phyloP scores from a whole-genome alignment of 345 rosid genomes.

The Dipteronia sinensis region DNA sequence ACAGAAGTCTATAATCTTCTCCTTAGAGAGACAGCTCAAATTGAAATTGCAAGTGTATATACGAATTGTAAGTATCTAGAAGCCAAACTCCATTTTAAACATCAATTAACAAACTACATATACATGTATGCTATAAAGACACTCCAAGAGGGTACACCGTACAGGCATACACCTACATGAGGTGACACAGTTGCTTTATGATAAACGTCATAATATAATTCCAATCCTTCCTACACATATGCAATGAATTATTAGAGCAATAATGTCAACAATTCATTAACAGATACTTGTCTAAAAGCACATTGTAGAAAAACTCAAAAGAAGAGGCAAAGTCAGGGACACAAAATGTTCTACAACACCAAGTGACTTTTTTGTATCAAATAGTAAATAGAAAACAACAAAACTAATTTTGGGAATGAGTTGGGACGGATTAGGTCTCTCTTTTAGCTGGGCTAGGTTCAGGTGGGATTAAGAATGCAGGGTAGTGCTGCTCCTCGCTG shows the following conservation, averaged over 20 bases:
- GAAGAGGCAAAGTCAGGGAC: too few species aligned
- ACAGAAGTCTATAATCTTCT: too few species aligned
- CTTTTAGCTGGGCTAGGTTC: background rate
- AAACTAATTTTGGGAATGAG: background rate
- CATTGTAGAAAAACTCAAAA: too few species aligned
- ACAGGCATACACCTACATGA: too few species aligned
- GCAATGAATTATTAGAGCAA: background rate
- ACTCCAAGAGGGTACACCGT: background rate
- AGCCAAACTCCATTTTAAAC: background rate
- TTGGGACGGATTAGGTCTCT: background rate
- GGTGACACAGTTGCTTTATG: background rate
- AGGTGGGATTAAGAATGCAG: background rate
- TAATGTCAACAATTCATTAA: background rate
- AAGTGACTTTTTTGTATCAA: background rate
- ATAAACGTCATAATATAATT: background rate
- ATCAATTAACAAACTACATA: background rate
- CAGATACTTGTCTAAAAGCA: too few species aligned
- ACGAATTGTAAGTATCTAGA: background rate
- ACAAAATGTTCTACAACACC: background rate
- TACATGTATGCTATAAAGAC: too few species aligned
- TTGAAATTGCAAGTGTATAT: too few species aligned
- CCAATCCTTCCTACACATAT: background rate
- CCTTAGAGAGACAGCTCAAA: too few species aligned
- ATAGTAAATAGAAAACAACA: background rate
- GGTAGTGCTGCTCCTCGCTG: background rate